Evolutionary conservation across 192 early-diverging fungal species (phyloP).

Genomic region (Blastocladiella britannica): DNA sequence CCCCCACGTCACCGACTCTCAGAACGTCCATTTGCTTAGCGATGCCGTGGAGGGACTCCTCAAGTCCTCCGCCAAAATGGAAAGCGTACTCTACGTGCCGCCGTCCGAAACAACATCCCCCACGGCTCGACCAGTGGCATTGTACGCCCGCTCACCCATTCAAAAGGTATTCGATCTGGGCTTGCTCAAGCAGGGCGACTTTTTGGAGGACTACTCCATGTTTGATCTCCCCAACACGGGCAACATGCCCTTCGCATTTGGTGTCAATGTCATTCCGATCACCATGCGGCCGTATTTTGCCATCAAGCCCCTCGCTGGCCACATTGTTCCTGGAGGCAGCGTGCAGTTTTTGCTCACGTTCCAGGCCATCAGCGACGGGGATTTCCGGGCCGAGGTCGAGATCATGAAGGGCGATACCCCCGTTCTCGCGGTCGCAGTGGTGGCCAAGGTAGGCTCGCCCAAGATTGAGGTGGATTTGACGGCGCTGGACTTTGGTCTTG

Average conservation of each 20-base stretch:
- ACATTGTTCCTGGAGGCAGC: not conserved
- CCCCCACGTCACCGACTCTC: not conserved
- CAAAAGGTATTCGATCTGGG: constrained; percentile 3
- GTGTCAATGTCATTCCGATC: not conserved
- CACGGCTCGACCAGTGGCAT: not conserved
- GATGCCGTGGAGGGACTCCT: not conserved
- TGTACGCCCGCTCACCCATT: not conserved
- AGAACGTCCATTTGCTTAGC: constrained; percentile 1
- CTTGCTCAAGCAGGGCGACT: not conserved
- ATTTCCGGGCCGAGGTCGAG: constrained; percentile 3
- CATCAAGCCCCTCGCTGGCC: constrained; percentile 1
- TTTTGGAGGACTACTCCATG: not conserved
- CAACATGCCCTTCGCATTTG: constrained; percentile 6
- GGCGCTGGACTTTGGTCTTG: constrained; percentile 30
- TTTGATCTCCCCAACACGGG: constrained; percentile 6
- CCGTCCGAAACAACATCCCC: too few relatives aligned
- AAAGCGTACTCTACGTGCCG: not conserved
- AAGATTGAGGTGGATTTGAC: constrained; percentile 13
- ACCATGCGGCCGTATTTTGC: not conserved
- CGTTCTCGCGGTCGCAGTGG: constrained; percentile 15
- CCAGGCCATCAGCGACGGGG: not conserved
- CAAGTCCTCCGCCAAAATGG: not conserved
- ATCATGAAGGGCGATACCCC: constrained; percentile 1
- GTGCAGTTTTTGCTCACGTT: constrained; percentile 2
- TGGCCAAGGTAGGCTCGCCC: constrained; percentile 27